A percentile compares a stretch with the other conserved stretches of the same genome.
phyloP scores from a whole-genome alignment of 202 grass and related monocot genomes.

The Panicum virgatum region DNA sequence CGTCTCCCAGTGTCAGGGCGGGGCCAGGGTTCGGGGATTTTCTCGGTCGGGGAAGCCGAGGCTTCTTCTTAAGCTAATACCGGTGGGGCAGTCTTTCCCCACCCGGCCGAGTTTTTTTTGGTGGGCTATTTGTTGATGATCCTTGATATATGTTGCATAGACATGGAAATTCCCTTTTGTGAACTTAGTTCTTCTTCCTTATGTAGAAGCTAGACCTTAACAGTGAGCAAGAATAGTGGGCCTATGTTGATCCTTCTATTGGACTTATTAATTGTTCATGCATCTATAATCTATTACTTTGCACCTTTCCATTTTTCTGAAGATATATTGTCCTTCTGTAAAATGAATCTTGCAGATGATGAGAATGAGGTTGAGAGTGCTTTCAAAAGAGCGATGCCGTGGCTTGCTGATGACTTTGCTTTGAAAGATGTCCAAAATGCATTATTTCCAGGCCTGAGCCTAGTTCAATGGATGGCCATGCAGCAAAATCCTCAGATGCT shows the following conservation, averaged over 20 bases:
- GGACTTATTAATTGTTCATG: neutral
- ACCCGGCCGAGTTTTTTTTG: too few relatives aligned
- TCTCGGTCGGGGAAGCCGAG: too few relatives aligned
- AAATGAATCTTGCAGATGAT: slow-evolving; percentile 72
- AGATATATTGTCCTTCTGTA: slow-evolving; percentile 24
- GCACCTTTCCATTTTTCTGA: neutral
- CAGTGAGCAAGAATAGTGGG: neutral
- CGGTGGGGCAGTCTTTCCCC: too few relatives aligned
- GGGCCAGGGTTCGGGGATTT: too few relatives aligned
- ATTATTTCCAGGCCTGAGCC: slow-evolving; percentile 86
- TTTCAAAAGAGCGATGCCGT: slow-evolving; percentile 95
- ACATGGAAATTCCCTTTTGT: neutral
- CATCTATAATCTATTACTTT: slow-evolving; percentile 17
- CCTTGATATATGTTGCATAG: slow-evolving; percentile 1
- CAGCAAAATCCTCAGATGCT: slow-evolving; percentile 86
- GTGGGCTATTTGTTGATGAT: neutral
- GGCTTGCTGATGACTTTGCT: slow-evolving; percentile 81
- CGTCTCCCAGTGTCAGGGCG: too few relatives aligned
- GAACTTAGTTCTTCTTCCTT: slow-evolving; percentile 9
- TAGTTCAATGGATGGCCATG: slow-evolving; percentile 99
- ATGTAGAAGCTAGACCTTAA: slow-evolving; percentile 15
- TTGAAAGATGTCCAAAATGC: slow-evolving; percentile 86
- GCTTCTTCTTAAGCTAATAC: too few relatives aligned
- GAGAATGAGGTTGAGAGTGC: slow-evolving; percentile 84
- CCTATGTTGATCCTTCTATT: neutral